Percentiles rank a stretch among this genome's conserved stretches.
Conservation (phyloP, 2,329 filamentous ascomycete genomes). For the Calonectria ilicicola region DNA sequence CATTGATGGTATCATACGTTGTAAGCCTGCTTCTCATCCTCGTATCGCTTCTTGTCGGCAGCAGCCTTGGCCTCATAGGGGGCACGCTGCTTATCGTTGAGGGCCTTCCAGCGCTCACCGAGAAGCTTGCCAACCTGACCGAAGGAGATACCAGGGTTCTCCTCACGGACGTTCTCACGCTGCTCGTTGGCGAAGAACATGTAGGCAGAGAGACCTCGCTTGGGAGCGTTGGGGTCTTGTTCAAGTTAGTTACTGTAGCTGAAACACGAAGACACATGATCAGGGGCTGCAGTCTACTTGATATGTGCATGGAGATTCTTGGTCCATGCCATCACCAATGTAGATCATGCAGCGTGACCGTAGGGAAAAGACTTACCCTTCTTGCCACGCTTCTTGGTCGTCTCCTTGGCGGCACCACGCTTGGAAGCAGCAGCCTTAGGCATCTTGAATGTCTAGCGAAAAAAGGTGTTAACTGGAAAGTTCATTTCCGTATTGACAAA, state of each 20-base stretch:
- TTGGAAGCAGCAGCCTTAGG: slow-evolving; percentile 67
- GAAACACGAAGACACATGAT: not conserved
- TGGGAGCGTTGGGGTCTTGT: slow-evolving; percentile 94
- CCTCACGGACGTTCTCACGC: slow-evolving; percentile 96
- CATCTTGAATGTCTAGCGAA: slow-evolving; percentile 60
- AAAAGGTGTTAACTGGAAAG: slow-evolving; percentile 37
- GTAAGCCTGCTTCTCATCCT: slow-evolving; percentile 97
- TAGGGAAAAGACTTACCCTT: slow-evolving; percentile 62
- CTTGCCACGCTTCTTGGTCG: slow-evolving; percentile 66
- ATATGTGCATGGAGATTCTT: not conserved
- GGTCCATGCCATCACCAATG: not conserved
- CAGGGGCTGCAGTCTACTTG: not conserved
- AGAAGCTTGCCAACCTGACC: slow-evolving; percentile 99
- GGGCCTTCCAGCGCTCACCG: slow-evolving; percentile 98
- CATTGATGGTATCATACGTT: slow-evolving; percentile 69
- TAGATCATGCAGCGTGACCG: not conserved
- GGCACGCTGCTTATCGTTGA: slow-evolving; percentile 90
- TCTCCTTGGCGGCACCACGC: slow-evolving; percentile 66
- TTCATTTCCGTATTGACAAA: not conserved
- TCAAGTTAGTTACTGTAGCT: not conserved
- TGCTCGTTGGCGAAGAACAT: slow-evolving; percentile 99
- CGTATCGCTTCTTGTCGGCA: slow-evolving; percentile 98
- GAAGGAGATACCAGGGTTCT: slow-evolving; percentile 98
- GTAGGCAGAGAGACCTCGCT: slow-evolving; percentile 99
- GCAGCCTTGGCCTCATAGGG: slow-evolving; percentile 98